Evolutionary conservation across 2,329 filamentous ascomycete species (phyloP), one percentile per base, ranked within the genome.

Genomic region (Aspergillus sp.): DNA sequence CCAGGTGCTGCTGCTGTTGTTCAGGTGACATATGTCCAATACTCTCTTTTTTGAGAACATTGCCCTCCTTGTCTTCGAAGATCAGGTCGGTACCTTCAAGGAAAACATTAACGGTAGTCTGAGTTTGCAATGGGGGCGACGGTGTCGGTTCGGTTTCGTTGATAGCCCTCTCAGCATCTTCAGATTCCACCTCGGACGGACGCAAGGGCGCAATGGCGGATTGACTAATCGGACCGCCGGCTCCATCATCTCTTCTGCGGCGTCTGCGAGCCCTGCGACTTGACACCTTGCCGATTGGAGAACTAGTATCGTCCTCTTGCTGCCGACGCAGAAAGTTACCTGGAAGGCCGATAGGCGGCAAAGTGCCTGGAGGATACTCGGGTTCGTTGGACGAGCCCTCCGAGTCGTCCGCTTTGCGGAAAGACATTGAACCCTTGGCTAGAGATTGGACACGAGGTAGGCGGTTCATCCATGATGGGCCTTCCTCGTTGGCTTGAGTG

Each of bases 401-500:
- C 17, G 89, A 84, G 7, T 81, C 82, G n/a, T 92, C 90, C 0
- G 87, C 85, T 65, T 93, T 90, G 23, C 83, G 81, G 65, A 85
- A 78, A 0, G 93, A 96, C 85, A 93, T 90, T 4, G 84, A 87
- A 30, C 88, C 91, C 73, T 90, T 91, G 4, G 93, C 92, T 69
- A 94, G 88, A 0, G 95, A 97, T 66, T 92, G 90, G 38, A 90
- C 88, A 52, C 87, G 84, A 5, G 95, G 95, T 48, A 99, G 82
- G 57, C 95, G 86, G 69, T 96, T 95, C 91, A 98, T 96, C 95
- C 95, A 99, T 1, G 88, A 88, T 2, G 93, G 91, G 0, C 93
- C 92, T 41, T 96, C 92, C 59, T 97, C 94, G 54, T 91, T 91
- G 19, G 89, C 93, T 64, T 90, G 87, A 0, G 95, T 99, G 80